phyloP scores from a whole-genome alignment of 2,329 filamentous ascomycete species.

The Penicillium sp. region DNA sequence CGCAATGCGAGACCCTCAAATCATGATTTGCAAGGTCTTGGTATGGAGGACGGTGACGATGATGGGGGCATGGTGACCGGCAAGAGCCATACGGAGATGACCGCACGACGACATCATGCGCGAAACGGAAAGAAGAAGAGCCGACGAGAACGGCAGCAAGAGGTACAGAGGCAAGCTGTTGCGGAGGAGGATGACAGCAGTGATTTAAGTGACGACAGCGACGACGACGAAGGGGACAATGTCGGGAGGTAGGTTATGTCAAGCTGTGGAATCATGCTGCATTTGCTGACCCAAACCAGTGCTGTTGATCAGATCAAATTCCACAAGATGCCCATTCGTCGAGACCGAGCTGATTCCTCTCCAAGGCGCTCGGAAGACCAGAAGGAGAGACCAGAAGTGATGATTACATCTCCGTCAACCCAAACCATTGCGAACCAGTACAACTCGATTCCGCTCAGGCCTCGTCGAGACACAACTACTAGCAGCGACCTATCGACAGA shows the following conservation, averaged over 20 bases:
- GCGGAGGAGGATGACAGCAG: conserved; percentile 67
- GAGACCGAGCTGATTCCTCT: conserved; percentile 77
- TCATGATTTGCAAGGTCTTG: conserved; percentile 30
- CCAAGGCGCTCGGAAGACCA: conserved; percentile 64
- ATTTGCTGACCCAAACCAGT: conserved; percentile 40
- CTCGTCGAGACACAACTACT: conserved; percentile 63
- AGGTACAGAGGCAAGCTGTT: conserved; percentile 55
- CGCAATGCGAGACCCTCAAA: conserved; percentile 32
- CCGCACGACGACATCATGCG: conserved; percentile 48
- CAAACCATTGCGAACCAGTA: conserved; percentile 49
- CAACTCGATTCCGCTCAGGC: conserved; percentile 58
- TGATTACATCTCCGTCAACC: conserved; percentile 58
- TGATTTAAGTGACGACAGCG: conserved; percentile 66
- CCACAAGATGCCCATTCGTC: conserved; percentile 87
- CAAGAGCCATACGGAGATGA: conserved; percentile 56
- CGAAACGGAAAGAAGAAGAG: conserved; percentile 34
- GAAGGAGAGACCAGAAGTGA: conserved; percentile 50
- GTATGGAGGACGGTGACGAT: conserved; percentile 56
- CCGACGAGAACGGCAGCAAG: conserved; percentile 45
- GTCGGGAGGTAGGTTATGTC: conserved; percentile 33
- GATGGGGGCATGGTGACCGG: conserved; percentile 66
- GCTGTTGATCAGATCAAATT: conserved; percentile 92
- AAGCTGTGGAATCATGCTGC: not conserved
- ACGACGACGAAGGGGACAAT: conserved; percentile 61
- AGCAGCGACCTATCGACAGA: conserved; percentile 68